Base-by-base conservation (phyloP, 2,329 filamentous ascomycete species). In the Ceratocystis eucalypticola region DNA sequence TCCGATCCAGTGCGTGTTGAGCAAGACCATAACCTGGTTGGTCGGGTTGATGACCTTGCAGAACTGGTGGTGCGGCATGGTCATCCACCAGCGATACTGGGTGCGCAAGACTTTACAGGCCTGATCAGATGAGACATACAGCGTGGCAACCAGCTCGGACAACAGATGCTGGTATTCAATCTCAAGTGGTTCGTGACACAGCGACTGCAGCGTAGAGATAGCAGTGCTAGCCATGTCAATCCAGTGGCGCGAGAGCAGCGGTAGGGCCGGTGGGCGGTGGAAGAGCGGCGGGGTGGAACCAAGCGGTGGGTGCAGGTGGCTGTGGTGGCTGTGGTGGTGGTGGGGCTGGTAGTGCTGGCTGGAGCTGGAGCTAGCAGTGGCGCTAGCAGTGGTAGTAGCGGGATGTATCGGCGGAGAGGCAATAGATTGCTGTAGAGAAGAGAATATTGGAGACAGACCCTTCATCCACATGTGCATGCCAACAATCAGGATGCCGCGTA, bases 21-120 rank as follows among this genome's bases (percentile, higher is more conserved):
- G 74, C 37, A 84, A 72, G 50, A 79, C 66, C 67, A 78, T 76
- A 17, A 77, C 74, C 70, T 80, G 80, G 70, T 78, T 79, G 33
- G 70, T 69, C 33, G 77, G 73, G 71, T 82, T 77, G 69, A 83
- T 76, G 64, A 84, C 72, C 62, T 75, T 74, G 69, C 80, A 77
- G 72, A 84, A 84, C 61, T 77, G 74, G 45, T 76, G 75, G 69
- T 84, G 81, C 7, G 80, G 78, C 6, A 84, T 75, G 71, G 80
- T 76, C 76, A 83, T 83, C 81, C 81, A 84, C 82, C 81, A 84
- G 3, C 72, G 76, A 71, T 82, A 83, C 70, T 82, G 80, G 65
- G 75, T 73, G 53, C 75, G 75, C 64, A 83, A 76, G n/a, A 77
- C 74, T 68, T 78, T 74, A 70, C 82, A 83, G 17, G 80, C 81